phyloP scores from a whole-genome alignment of 805 yeast species.

The Metschnikowia continentalis region DNA sequence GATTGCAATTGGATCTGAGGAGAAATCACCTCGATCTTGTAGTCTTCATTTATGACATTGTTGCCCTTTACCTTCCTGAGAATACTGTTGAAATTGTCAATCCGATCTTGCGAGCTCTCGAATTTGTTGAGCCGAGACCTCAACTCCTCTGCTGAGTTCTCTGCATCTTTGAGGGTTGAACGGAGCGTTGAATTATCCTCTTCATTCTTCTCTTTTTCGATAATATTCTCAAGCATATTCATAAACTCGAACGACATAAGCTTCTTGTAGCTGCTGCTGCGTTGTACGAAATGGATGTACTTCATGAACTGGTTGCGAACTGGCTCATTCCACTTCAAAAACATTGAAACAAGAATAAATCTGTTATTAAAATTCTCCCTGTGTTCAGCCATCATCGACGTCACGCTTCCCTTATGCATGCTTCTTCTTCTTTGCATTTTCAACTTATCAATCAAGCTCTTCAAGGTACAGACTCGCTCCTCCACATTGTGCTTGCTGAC shows the following conservation, averaged over 20 bases:
- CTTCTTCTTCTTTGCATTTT: constrained; percentile 5
- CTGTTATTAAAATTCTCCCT: constrained; percentile 31
- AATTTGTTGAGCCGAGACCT: constrained; percentile 3
- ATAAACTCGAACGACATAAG: constrained; percentile 35
- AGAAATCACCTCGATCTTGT: constrained; percentile 33
- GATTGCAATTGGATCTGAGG: constrained; percentile 44
- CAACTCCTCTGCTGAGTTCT: not conserved
- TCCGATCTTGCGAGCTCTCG: constrained; percentile 17
- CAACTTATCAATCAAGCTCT: constrained; percentile 13
- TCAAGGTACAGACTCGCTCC: constrained; percentile 13
- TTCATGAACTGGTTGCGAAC: constrained; percentile 32
- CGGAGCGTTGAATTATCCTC: constrained; percentile 44
- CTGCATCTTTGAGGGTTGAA: constrained; percentile 2
- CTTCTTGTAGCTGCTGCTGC: constrained; percentile 23
- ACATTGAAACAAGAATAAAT: constrained; percentile 36
- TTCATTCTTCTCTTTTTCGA: constrained; percentile 27
- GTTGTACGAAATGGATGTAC: constrained; percentile 36
- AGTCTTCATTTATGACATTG: constrained; percentile 37
- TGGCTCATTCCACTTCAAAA: constrained; percentile 39
- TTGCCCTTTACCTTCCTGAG: constrained; percentile 19
- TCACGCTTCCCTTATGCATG: constrained; percentile 7
- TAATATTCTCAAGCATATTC: constrained; percentile 29
- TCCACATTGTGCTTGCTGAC: constrained; percentile 8
- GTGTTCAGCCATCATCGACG: constrained; percentile 4
- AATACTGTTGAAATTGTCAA: constrained; percentile 32